A percentile compares a stretch with the other conserved stretches of the same genome.
Conservation (phyloP, 2,329 filamentous ascomycete species). For the Penicillium griseofulvum region DNA sequence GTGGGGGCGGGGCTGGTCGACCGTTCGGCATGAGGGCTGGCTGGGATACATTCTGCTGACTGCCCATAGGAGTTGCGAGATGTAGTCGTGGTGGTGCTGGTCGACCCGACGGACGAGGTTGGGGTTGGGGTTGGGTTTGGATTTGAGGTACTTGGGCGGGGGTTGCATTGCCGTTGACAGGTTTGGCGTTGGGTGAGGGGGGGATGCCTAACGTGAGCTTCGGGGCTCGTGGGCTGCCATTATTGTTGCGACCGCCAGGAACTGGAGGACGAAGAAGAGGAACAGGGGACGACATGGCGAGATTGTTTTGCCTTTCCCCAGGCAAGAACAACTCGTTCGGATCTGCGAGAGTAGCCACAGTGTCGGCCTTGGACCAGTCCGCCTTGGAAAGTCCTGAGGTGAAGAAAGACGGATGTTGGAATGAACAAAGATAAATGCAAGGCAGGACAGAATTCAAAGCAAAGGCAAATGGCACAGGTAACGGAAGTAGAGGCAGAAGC, state of each 20-base stretch:
- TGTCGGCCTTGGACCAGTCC: slow-evolving; percentile 24
- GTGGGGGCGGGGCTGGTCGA: slow-evolving; percentile 56
- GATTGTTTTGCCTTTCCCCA: slow-evolving; percentile 41
- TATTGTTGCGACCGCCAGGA: slow-evolving; percentile 63
- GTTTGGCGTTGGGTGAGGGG: slow-evolving; percentile 76
- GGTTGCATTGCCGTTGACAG: slow-evolving; percentile 57
- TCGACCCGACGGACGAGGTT: slow-evolving; percentile 41
- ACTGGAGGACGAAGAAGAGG: slow-evolving; percentile 81
- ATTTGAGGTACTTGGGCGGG: slow-evolving; percentile 33
- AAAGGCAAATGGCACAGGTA: neutral
- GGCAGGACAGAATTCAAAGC: neutral
- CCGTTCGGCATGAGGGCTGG: slow-evolving; percentile 54
- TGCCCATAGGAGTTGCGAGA: slow-evolving; percentile 85
- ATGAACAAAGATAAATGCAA: neutral
- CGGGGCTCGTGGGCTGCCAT: slow-evolving; percentile 64
- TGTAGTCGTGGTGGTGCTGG: slow-evolving; percentile 76
- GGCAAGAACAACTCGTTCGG: slow-evolving; percentile 43
- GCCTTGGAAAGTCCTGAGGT: slow-evolving; percentile 7
- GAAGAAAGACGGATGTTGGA: slow-evolving; percentile 7
- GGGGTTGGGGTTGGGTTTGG: slow-evolving; percentile 54
- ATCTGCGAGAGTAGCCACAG: slow-evolving; percentile 40
- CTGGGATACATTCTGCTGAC: slow-evolving; percentile 64
- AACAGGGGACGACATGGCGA: slow-evolving; percentile 66
- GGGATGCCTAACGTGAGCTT: slow-evolving; percentile 88
- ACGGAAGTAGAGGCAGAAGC: neutral